A percentile compares a stretch with the other conserved stretches of the same genome.
Conservation (phyloP, 2,329 filamentous ascomycete species). For the Cryphonectria japonica region DNA sequence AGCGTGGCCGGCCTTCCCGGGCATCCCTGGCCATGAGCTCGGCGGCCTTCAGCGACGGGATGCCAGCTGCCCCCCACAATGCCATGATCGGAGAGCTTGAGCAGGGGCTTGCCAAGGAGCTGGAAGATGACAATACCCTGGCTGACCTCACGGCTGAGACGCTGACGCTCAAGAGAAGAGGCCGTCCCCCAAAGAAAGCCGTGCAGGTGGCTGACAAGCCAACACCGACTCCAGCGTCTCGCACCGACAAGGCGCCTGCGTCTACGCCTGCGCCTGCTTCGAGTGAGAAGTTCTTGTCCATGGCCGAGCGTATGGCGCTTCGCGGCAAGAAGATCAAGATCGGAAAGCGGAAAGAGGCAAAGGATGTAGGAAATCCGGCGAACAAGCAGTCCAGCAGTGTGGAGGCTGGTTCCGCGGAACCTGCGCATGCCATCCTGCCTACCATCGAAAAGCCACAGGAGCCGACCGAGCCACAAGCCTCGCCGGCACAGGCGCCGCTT, state of each 20-base stretch:
- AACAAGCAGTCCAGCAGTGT: neutral
- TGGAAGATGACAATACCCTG: constrained; percentile 32
- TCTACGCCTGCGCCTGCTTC: constrained; percentile 22
- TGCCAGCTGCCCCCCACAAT: constrained; percentile 28
- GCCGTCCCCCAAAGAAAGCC: constrained; percentile 40
- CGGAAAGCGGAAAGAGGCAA: constrained; percentile 39
- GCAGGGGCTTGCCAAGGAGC: constrained; percentile 40
- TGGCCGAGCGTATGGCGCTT: constrained; percentile 61
- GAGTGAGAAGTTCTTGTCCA: constrained; percentile 51
- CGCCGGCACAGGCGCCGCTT: neutral
- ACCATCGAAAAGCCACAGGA: constrained; percentile 4
- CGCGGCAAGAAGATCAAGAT: constrained; percentile 60
- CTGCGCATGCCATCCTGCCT: neutral
- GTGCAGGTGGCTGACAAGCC: constrained; percentile 13
- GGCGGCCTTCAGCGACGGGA: constrained; percentile 18
- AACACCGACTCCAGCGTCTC: constrained; percentile 1
- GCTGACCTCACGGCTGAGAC: neutral
- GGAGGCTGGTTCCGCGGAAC: neutral
- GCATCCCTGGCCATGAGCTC: constrained; percentile 28
- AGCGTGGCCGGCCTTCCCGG: constrained; percentile 29
- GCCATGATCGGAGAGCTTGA: constrained; percentile 40
- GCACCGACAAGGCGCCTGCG: constrained; percentile 7
- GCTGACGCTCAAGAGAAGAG: constrained; percentile 35
- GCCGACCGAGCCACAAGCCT: neutral
- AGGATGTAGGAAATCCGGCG: constrained; percentile 10